phyloP scores from a whole-genome alignment of 2,329 filamentous ascomycete genomes.

The Colletotrichum sp. region DNA sequence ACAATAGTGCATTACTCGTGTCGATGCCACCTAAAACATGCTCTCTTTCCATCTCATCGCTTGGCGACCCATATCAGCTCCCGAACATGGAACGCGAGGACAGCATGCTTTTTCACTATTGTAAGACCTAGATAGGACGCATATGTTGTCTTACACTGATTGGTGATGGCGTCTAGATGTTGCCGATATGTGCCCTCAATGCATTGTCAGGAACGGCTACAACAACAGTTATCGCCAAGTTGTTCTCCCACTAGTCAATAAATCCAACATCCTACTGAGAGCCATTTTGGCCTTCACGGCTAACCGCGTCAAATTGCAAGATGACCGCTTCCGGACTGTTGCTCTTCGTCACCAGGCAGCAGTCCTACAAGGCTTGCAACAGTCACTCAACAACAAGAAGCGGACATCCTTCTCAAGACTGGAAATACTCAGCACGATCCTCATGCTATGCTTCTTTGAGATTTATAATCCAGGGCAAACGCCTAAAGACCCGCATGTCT shows the following conservation, averaged over 20 bases:
- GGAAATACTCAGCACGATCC: neutral
- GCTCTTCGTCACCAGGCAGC: neutral
- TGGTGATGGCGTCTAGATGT: no score
- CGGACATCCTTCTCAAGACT: neutral
- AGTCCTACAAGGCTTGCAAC: neutral
- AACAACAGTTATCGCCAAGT: neutral
- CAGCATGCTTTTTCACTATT: neutral
- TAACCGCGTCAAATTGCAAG: neutral
- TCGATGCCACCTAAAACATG: neutral
- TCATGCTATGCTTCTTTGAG: neutral
- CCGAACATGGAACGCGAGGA: neutral
- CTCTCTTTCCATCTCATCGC: neutral
- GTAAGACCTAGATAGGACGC: no score
- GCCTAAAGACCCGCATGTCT: neutral
- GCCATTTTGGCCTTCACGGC: neutral
- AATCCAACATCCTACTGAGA: neutral
- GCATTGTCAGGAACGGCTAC: neutral
- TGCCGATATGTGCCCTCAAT: neutral
- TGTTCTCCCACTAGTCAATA: neutral
- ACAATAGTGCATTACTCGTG: neutral
- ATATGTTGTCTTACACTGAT: no score
- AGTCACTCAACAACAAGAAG: neutral
- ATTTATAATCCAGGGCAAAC: fast-evolving
- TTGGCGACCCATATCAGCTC: neutral
- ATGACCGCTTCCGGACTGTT: neutral